A percentile compares a stretch with the other conserved stretches of the same genome.
Evolutionary conservation across 495 filamentous ascomycete species (phyloP).

Genomic region (Lophium mytilinum): DNA sequence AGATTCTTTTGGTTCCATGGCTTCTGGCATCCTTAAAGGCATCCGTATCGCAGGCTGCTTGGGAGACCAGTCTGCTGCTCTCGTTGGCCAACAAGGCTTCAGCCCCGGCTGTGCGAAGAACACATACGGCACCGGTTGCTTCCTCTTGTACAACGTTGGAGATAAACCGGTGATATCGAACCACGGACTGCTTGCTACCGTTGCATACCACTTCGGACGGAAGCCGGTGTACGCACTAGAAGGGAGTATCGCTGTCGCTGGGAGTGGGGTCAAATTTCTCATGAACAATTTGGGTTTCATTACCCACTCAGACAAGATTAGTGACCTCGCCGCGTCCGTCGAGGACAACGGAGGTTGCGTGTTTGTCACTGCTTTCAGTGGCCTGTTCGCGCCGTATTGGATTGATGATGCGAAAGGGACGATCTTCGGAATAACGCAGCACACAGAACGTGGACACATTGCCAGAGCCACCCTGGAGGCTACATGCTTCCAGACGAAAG

Average conservation of each 20-base stretch:
- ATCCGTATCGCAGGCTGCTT: constrained; percentile 79
- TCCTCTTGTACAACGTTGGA: constrained; percentile 91
- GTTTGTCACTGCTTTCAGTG: constrained; percentile 94
- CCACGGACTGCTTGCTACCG: constrained; percentile 79
- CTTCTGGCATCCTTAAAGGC: constrained; percentile 60
- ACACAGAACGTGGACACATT: constrained; percentile 84
- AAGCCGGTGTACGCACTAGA: constrained; percentile 87
- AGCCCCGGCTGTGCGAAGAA: constrained; percentile 84
- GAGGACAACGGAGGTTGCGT: constrained; percentile 85
- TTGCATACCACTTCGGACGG: constrained; percentile 77
- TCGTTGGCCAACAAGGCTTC: constrained; percentile 91
- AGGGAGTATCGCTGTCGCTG: constrained; percentile 86
- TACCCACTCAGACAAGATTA: constrained; percentile 68
- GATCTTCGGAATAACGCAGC: constrained; percentile 85
- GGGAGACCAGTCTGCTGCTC: constrained; percentile 84
- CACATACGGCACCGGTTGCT: constrained; percentile 94
- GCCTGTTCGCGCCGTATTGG: constrained; percentile 97
- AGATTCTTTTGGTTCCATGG: constrained; percentile 63
- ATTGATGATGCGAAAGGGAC: constrained; percentile 94
- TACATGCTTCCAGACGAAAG: constrained; percentile 90
- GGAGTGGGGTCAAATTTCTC: constrained; percentile 82
- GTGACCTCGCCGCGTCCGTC: constrained; percentile 71
- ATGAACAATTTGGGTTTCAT: constrained; percentile 86
- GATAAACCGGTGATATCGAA: constrained; percentile 83
- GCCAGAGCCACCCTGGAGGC: constrained; percentile 92